phyloP scores from a whole-genome alignment of 1,139 yeast species.

The Petasospora fabianii region DNA sequence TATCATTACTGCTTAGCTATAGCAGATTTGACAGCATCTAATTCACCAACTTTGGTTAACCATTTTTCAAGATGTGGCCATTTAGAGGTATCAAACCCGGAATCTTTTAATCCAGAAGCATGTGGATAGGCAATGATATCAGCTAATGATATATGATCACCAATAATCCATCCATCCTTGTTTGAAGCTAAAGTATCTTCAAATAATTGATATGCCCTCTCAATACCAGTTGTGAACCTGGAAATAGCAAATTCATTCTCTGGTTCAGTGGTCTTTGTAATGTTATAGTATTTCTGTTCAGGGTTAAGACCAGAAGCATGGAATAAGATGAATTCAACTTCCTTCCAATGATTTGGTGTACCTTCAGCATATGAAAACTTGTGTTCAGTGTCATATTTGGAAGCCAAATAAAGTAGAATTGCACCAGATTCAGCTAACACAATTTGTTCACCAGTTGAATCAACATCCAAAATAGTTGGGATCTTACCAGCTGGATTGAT shows the following conservation, averaged over 20 bases:
- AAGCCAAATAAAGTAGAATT: slow-evolving; percentile 49
- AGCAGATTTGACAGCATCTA: slow-evolving; percentile 36
- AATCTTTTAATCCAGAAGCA: slow-evolving; percentile 25
- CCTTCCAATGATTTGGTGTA: slow-evolving; percentile 40
- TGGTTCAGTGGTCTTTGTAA: slow-evolving; percentile 36
- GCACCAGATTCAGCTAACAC: slow-evolving; percentile 56
- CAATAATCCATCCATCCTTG: slow-evolving; percentile 47
- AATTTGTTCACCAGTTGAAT: slow-evolving; percentile 34
- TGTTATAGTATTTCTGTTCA: slow-evolving; percentile 51
- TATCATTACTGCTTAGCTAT: too few relatives aligned
- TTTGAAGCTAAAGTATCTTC: slow-evolving; percentile 42
- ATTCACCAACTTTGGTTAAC: slow-evolving; percentile 33
- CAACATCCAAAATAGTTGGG: slow-evolving; percentile 44
- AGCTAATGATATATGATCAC: slow-evolving; percentile 50
- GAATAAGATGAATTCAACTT: slow-evolving; percentile 43
- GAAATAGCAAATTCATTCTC: slow-evolving; percentile 35
- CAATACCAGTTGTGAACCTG: slow-evolving; percentile 7
- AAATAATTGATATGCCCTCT: slow-evolving; percentile 40
- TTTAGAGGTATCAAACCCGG: slow-evolving; percentile 30
- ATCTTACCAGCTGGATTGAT: slow-evolving; percentile 51
- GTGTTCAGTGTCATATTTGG: slow-evolving; percentile 47
- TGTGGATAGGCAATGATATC: slow-evolving; percentile 45
- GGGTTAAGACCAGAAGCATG: slow-evolving; percentile 61
- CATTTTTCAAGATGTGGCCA: slow-evolving; percentile 43
- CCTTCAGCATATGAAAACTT: slow-evolving; percentile 41